Conservation (phyloP, 1,284 basidiomycete species). For the Lentinula novae-zelandiae region DNA sequence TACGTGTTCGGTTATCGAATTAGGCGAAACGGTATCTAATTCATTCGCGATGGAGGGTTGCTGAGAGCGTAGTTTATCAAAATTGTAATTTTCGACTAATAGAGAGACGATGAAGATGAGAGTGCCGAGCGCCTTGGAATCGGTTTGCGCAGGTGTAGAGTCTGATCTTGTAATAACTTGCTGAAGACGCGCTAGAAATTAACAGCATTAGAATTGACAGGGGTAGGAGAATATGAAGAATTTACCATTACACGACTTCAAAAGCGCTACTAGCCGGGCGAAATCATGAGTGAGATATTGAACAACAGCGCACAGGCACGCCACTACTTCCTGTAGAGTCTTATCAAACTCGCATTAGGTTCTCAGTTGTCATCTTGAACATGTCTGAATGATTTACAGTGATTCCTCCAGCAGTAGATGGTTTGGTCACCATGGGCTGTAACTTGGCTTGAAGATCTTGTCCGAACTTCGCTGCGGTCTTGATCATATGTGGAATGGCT, state of each 20-base stretch:
- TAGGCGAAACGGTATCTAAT: constrained; percentile 57
- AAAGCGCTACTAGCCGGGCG: constrained; percentile 65
- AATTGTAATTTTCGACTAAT: constrained; percentile 85
- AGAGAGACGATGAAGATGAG: constrained; percentile 82
- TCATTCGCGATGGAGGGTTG: constrained; percentile 56
- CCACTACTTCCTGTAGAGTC: constrained; percentile 87
- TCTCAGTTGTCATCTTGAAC: background rate
- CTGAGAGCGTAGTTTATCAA: constrained; percentile 71
- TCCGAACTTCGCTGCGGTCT: constrained; percentile 83
- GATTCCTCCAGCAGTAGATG: constrained; percentile 61
- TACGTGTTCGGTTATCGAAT: constrained; percentile 78
- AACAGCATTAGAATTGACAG: background rate
- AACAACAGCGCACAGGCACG: constrained; percentile 86
- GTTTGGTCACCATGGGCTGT: constrained; percentile 86
- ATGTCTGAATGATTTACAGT: constrained; percentile 38
- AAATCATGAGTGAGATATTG: constrained; percentile 87
- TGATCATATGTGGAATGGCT: constrained; percentile 85
- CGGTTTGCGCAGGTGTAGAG: constrained; percentile 29
- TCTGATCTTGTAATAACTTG: constrained; percentile 40
- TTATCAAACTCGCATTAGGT: constrained; percentile 25
- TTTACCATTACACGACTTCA: constrained; percentile 81
- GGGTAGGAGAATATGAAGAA: constrained; percentile 7
- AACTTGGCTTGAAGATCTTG: constrained; percentile 78
- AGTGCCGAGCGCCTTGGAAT: constrained; percentile 46
- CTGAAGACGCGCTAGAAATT: constrained; percentile 46